phyloP scores from a whole-genome alignment of 2,329 filamentous ascomycete genomes.

The Monilinia fructigena region DNA sequence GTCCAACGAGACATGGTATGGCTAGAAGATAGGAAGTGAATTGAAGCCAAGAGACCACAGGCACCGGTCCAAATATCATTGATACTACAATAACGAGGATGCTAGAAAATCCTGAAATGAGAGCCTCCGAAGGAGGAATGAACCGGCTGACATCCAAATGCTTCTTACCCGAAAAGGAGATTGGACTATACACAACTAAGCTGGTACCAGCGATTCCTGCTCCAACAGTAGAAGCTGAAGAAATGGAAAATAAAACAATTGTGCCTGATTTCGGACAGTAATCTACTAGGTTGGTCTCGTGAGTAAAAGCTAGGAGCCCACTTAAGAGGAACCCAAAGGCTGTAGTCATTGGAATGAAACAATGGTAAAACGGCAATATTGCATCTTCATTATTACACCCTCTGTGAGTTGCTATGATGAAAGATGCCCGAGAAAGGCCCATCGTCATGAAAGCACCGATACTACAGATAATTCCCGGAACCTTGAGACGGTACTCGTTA shows the following conservation, averaged over 20 bases:
- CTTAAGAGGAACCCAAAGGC: slow-evolving; percentile 30
- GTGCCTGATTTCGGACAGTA: neutral
- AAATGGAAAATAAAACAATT: neutral
- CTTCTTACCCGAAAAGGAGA: slow-evolving; percentile 27
- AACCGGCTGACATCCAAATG: slow-evolving; percentile 24
- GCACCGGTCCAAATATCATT: slow-evolving; percentile 27
- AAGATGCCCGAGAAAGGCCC: slow-evolving; percentile 31
- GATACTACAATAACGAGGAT: slow-evolving; percentile 26
- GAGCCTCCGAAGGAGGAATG: slow-evolving; percentile 20
- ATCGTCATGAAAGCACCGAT: slow-evolving; percentile 28
- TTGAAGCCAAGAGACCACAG: slow-evolving; percentile 30
- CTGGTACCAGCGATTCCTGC: slow-evolving; percentile 29
- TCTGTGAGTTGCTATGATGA: slow-evolving; percentile 20
- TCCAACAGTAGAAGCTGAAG: slow-evolving; percentile 24
- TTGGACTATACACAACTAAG: slow-evolving; percentile 31
- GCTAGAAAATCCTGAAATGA: slow-evolving; percentile 26
- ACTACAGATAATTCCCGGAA: slow-evolving; percentile 33
- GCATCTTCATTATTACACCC: neutral
- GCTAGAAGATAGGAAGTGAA: slow-evolving; percentile 26
- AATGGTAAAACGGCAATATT: slow-evolving; percentile 20
- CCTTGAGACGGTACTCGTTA: slow-evolving; percentile 36
- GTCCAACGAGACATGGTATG: neutral
- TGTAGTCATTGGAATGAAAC: slow-evolving; percentile 32
- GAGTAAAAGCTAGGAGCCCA: slow-evolving; percentile 19
- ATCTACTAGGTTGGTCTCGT: neutral